Base-by-base conservation (phyloP, 345 rosid species). In the Aurinia saxatilis region DNA sequence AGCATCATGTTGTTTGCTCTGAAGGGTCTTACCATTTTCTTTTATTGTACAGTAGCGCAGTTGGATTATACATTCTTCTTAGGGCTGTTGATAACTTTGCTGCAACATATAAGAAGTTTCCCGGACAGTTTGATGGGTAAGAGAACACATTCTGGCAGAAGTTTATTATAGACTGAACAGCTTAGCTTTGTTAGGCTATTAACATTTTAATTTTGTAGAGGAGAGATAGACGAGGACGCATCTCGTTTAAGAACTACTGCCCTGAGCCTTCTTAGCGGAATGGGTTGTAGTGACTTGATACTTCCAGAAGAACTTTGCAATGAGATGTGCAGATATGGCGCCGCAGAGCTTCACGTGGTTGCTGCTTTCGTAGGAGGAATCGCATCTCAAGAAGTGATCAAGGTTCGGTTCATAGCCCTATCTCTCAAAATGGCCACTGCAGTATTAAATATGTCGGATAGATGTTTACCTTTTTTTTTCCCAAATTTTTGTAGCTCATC, bases 71-170 rank as follows among this genome's bases (percentile, higher is more conserved):
- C 66, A 80, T 86, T 72, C 86, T 86, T 74, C 90, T 93, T 57
- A 83, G 95, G 79, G 96, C 97, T 41, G 92, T 76, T 45, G 97
- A 90, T 65, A 84, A 85, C 36, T 87, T 82, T 73, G 81, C 87
- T 75, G 85, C 90, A 66, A 87, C 87, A 57, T 84, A 79, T 75
- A 86, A 90, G 71, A 81, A 78, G 67, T 87, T 84, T 71, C 99
- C 97, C n/a, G 97, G 96, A 60, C 84, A 90, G 68, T 84, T 87
- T 74, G 92, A 86, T 57, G 95, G 92, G 99, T 93, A 84, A 70
- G 57, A 37, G 5, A 60, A 50, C 65, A 31, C 19, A 31, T 30
- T 42, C 31, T 46, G 27, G 31, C 47, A 41, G 42, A 50, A 11
- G 13, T 41, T 68, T 9, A 34, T 21, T 39, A 8, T 53, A 30